Evolutionary conservation across 768 basidiomycete genomes (phyloP).

Genomic region (Boletus fagicola): DNA sequence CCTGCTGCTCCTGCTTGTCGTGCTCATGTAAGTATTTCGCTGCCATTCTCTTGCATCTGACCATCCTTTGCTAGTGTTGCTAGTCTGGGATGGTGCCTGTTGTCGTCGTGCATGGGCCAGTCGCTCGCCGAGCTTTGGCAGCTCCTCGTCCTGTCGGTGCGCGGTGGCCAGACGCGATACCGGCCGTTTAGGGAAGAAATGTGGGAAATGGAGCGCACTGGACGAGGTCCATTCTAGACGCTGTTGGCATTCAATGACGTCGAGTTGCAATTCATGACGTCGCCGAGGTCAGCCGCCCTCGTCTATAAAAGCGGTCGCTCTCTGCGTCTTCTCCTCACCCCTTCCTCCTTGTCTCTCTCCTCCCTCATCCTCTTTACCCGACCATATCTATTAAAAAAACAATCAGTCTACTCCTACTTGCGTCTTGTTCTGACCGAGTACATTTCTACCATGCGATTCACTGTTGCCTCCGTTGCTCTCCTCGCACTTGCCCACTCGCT

Average conservation of each 20-base stretch:
- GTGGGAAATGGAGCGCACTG: slow-evolving; percentile 63
- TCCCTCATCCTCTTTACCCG: slow-evolving; percentile 9
- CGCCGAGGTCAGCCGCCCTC: slow-evolving; percentile 7
- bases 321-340: slow-evolving; percentile 7
- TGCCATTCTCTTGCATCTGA: neutral
- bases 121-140: slow-evolving; percentile 51
- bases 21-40: slow-evolving; percentile 43
- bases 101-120: slow-evolving; percentile 65
- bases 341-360: slow-evolving; percentile 4
- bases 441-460: slow-evolving; percentile 29
- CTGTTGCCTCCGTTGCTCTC: slow-evolving; percentile 18
- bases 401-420: slow-evolving; percentile 19
- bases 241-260: slow-evolving; percentile 22
- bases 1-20: slow-evolving; percentile 45
- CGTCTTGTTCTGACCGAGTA: slow-evolving; percentile 21
- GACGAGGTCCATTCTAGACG: slow-evolving; percentile 30
- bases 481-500: slow-evolving; percentile 19
- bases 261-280: slow-evolving; percentile 4
- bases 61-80: slow-evolving; percentile 37
- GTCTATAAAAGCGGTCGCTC: slow-evolving; percentile 20
- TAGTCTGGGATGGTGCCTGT: slow-evolving; percentile 59
- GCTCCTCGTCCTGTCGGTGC: neutral
- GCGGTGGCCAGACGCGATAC: slow-evolving; percentile 26
- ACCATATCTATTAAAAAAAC: slow-evolving; percentile 13
- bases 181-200: slow-evolving; percentile 45